Evolutionary conservation across 495 filamentous ascomycete genomes (phyloP).

Genomic region (Aspergillus egyptiacus): DNA sequence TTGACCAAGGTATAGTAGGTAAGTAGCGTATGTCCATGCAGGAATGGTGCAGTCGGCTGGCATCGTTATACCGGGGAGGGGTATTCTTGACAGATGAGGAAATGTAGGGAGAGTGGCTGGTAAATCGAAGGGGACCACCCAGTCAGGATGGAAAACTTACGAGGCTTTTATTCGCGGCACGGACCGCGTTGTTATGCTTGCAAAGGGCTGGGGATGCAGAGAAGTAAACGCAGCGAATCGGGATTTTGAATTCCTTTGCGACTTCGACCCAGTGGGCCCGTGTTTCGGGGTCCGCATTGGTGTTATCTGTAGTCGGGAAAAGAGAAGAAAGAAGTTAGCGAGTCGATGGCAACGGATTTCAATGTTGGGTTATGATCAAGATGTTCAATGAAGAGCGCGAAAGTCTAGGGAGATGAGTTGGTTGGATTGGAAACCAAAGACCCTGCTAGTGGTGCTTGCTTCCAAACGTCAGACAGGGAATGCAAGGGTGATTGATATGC

Average conservation of each 20-base stretch:
- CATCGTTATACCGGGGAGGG: neutral
- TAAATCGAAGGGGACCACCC: neutral
- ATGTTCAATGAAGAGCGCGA: no score
- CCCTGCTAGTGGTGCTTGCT: neutral
- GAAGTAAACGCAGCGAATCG: constrained; percentile 84
- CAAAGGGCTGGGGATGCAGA: constrained; percentile 65
- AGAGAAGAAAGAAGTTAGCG: neutral
- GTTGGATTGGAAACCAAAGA: neutral
- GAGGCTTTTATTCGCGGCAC: constrained; percentile 57
- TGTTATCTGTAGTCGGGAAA: constrained; percentile 63
- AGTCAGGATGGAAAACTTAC: constrained; percentile 17
- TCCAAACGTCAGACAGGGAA: constrained; percentile 9
- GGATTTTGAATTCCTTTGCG: constrained; percentile 61
- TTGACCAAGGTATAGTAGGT: neutral
- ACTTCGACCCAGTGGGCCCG: constrained; percentile 69
- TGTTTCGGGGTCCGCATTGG: constrained; percentile 74
- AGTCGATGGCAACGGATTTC: neutral
- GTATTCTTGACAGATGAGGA: neutral
- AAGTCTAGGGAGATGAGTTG: neutral
- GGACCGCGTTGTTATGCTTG: constrained; percentile 83
- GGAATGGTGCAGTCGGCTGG: neutral
- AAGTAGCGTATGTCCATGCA: neutral
- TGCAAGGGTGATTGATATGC: constrained; percentile 11
- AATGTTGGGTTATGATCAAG: neutral
- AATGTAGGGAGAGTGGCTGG: neutral